These are phyloP conservation scores for Ophiostoma pallidulum DNA, from an alignment of 2,329 filamentous ascomycete genomes.

Conservation along the genomic window DNA sequence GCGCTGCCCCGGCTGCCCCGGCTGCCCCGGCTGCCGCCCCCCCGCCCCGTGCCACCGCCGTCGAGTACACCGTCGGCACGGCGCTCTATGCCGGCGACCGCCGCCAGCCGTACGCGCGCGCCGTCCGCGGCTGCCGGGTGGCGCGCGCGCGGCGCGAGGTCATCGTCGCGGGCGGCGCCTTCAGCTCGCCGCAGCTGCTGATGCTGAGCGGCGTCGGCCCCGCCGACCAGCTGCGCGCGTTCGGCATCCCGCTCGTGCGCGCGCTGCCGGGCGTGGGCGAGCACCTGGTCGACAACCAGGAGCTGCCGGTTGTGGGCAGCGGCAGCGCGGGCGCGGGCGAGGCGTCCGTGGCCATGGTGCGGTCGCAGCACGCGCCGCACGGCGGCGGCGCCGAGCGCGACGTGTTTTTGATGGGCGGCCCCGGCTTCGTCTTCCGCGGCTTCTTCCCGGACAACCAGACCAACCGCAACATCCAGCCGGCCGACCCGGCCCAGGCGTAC, in stretches of 20 bases:
- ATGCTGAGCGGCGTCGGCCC: constrained; percentile 26
- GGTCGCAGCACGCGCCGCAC: too few relatives aligned
- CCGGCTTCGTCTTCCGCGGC: constrained; percentile 39
- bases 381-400: not conserved
- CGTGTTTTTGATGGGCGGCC: constrained; percentile 33
- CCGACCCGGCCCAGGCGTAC: constrained; percentile 23
- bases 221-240: constrained; percentile 27
- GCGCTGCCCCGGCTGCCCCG: too few relatives aligned
- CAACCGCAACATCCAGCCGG: constrained; percentile 20
- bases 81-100: constrained; percentile 28
- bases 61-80: constrained; percentile 26
- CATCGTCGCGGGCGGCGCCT: constrained; percentile 39
- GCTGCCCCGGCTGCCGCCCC: too few relatives aligned
- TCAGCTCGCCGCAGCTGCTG: constrained; percentile 42
- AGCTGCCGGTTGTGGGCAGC: constrained; percentile 19
- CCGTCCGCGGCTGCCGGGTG: constrained; percentile 17
- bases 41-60: constrained; percentile 24
- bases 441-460: constrained; percentile 40
- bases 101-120: constrained; percentile 21
- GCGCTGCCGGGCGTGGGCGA: constrained; percentile 41
- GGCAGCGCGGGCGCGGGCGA: constrained; percentile 40
- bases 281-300: constrained; percentile 38
- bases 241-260: constrained; percentile 35
- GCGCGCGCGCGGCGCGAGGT: constrained; percentile 30
- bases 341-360: too few relatives aligned